phyloP scores from a whole-genome alignment of 2,329 filamentous ascomycete genomes.

The Nothophaeocryptopus gaeumannii region DNA sequence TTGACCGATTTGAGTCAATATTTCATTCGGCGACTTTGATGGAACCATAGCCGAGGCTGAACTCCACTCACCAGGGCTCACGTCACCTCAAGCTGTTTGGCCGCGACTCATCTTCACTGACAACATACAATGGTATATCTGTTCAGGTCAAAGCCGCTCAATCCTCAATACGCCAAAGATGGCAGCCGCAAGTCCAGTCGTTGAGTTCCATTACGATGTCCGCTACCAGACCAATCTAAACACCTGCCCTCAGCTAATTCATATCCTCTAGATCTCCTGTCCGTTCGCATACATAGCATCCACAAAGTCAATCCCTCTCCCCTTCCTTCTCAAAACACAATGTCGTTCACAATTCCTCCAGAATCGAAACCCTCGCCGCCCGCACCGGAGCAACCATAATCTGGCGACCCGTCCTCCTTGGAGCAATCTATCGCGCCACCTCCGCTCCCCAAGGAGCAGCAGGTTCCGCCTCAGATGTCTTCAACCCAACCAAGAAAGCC shows the following conservation, averaged over 20 bases:
- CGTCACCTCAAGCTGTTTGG: no score
- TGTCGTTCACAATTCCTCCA: neutral
- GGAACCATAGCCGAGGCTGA: no score
- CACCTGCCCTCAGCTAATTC: neutral
- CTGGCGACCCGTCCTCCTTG: constrained; percentile 25
- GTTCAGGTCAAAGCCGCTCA: no score
- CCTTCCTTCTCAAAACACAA: no score
- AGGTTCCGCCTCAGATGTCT: constrained; percentile 25
- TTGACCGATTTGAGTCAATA: no score
- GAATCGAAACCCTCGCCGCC: constrained; percentile 21
- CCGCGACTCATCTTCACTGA: no score
- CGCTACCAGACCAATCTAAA: neutral
- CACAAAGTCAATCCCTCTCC: constrained; percentile 16
- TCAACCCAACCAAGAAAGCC: constrained; percentile 26
- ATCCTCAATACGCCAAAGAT: neutral
- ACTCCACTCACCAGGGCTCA: no score
- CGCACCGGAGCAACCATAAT: constrained; percentile 18
- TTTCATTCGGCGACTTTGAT: no score
- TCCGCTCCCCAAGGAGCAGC: constrained; percentile 25
- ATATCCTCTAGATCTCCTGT: constrained; percentile 19
- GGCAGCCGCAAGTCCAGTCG: constrained; percentile 4
- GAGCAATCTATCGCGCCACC: constrained; percentile 26
- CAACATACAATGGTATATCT: no score
- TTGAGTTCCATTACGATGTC: constrained; percentile 27
- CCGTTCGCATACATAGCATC: constrained; percentile 26